phyloP scores from a whole-genome alignment of 2,329 filamentous ascomycete species.

The Aspergillus ochraceoroseus region DNA sequence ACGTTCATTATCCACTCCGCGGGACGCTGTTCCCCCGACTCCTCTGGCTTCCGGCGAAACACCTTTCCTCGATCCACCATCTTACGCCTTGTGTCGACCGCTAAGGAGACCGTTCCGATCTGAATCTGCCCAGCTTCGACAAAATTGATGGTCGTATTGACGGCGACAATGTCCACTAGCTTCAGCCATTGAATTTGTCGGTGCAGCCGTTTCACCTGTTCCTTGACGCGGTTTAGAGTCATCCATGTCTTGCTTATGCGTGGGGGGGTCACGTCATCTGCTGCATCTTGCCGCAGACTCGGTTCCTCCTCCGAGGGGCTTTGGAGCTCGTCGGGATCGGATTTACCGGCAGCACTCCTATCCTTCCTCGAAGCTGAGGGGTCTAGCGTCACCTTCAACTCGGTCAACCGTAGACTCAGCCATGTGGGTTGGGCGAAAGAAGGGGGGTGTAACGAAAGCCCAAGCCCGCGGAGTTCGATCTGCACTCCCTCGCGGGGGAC shows the following conservation, averaged over 20 bases:
- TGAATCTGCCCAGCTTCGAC: slow-evolving; percentile 79
- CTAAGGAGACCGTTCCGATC: slow-evolving; percentile 75
- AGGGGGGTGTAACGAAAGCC: slow-evolving; percentile 81
- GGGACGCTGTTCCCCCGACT: slow-evolving; percentile 61
- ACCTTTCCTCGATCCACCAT: slow-evolving; percentile 86
- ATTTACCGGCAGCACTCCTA: slow-evolving; percentile 22
- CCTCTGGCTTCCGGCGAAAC: slow-evolving; percentile 71
- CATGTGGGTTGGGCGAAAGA: slow-evolving; percentile 97
- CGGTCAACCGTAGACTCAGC: slow-evolving; percentile 83
- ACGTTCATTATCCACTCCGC: slow-evolving; percentile 91
- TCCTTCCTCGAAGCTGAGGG: slow-evolving; percentile 54
- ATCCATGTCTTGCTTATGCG: slow-evolving; percentile 71
- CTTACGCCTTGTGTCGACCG: slow-evolving; percentile 85
- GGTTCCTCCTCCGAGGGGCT: slow-evolving; percentile 25
- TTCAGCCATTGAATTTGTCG: slow-evolving; percentile 81
- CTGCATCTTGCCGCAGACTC: slow-evolving; percentile 19
- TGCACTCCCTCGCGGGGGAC: slow-evolving; percentile 82
- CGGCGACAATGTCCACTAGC: slow-evolving; percentile 81
- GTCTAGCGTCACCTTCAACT: slow-evolving; percentile 79
- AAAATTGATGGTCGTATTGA: slow-evolving; percentile 70
- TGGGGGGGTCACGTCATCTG: slow-evolving; percentile 16
- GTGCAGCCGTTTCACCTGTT: slow-evolving; percentile 80
- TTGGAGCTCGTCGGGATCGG: slow-evolving; percentile 21
- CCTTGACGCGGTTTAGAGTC: slow-evolving; percentile 70
- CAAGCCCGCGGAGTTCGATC: slow-evolving; percentile 83